Evolutionary conservation across 805 yeast genomes (phyloP).

Genomic region (Komagataella ulmi): DNA sequence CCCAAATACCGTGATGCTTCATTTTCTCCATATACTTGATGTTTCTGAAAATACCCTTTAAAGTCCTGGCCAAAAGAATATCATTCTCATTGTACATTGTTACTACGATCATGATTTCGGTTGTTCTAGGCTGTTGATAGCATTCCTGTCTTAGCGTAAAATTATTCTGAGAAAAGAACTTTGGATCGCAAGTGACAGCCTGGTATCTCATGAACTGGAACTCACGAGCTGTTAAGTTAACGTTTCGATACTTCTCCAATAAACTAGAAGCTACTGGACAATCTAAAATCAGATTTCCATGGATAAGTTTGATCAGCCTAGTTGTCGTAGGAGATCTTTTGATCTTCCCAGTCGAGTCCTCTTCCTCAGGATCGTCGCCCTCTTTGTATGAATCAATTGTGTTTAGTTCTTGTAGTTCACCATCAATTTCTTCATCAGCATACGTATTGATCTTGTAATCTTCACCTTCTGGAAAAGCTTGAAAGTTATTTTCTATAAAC

Average conservation of each 20-base stretch:
- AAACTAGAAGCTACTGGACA: constrained; percentile 76
- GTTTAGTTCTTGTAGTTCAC: neutral
- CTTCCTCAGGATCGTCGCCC: neutral
- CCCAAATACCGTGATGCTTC: constrained; percentile 66
- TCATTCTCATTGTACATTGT: constrained; percentile 91
- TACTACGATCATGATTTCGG: constrained; percentile 75
- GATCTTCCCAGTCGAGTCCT: neutral
- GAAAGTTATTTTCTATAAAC: neutral
- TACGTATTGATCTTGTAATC: neutral
- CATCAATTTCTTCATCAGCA: neutral
- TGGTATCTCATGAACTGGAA: constrained; percentile 84
- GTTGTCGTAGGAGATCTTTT: constrained; percentile 4
- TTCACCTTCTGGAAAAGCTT: neutral
- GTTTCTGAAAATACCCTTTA: constrained; percentile 85
- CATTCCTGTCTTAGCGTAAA: constrained; percentile 78
- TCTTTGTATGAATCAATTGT: neutral
- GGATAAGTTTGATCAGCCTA: constrained; percentile 36
- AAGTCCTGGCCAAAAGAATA: constrained; percentile 64
- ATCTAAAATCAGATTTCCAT: constrained; percentile 76
- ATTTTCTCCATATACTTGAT: constrained; percentile 61
- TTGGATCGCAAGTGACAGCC: constrained; percentile 89
- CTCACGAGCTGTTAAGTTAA: constrained; percentile 38
- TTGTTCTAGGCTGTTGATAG: constrained; percentile 64
- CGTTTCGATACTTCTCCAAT: constrained; percentile 30
- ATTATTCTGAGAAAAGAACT: constrained; percentile 41